Conservation (phyloP, 2,329 filamentous ascomycete species). For the Pyrenophora tritici-repentis region DNA sequence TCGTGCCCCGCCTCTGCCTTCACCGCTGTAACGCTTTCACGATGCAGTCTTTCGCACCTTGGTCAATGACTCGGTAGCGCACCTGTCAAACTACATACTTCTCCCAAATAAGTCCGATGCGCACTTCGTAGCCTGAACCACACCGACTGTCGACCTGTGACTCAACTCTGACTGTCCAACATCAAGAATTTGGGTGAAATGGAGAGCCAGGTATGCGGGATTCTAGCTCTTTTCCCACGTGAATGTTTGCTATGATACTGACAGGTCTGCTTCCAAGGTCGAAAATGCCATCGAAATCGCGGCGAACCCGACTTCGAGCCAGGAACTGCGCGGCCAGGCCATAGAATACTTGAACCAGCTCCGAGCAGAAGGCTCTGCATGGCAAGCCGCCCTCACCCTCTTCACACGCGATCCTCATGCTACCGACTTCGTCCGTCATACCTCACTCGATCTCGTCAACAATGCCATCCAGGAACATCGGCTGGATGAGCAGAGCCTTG, state of each 20-base stretch:
- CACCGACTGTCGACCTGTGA: conserved; percentile 23
- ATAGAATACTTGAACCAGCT: conserved; percentile 79
- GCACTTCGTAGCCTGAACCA: conserved; percentile 20
- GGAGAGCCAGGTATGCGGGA: conserved; percentile 44
- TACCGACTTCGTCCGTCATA: conserved; percentile 83
- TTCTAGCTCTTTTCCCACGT: neutral
- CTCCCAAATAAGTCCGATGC: conserved; percentile 25
- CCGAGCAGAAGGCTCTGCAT: conserved; percentile 79
- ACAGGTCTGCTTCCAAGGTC: conserved; percentile 60
- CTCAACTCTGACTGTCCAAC: conserved; percentile 20
- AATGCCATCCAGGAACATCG: conserved; percentile 82
- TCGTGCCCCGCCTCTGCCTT: conserved; percentile 38
- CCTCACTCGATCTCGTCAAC: conserved; percentile 91
- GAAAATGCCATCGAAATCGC: conserved; percentile 95
- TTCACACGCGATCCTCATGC: conserved; percentile 78
- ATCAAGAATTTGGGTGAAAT: conserved; percentile 43
- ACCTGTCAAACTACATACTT: conserved; percentile 17
- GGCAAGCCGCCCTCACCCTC: conserved; percentile 85
- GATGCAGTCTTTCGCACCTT: conserved; percentile 39
- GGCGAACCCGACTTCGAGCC: conserved; percentile 79
- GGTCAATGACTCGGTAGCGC: conserved; percentile 45
- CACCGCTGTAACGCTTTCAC: conserved; percentile 44
- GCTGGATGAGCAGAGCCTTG: conserved; percentile 73
- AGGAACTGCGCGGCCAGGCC: conserved; percentile 76
- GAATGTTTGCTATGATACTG: neutral